Evolutionary conservation across 1,284 basidiomycete species (phyloP), one percentile per base, ranked within the genome.

Genomic region (Xerocomus amazonicus): DNA sequence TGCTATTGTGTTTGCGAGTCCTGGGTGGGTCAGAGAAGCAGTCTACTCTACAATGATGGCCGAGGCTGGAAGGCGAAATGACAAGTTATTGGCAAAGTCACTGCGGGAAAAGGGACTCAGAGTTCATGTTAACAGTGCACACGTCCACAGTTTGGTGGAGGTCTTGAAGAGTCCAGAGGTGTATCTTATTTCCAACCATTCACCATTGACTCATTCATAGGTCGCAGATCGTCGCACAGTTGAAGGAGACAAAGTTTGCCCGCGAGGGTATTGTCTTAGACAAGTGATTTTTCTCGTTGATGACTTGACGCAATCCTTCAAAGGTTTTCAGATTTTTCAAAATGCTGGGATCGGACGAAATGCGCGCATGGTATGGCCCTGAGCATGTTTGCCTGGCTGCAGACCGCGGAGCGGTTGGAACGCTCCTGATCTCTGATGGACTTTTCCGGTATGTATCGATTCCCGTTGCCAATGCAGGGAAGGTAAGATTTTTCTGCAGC

Each of bases 211-310:
- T 45, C 27, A 56, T 16, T 23, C 35, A 17, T 41, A 44, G 27
- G 14, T 16, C 16, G 14, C 54, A 89, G 87, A 77, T 90, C 47
- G 72, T 77, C 5, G 68, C 81, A 4, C 91, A 90, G 58, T 71
- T 99, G 47, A 95, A 96, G 66, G 96, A 98, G 58, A 97, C 97
- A 13, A 99, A 99, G 66, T 99, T 99, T 70, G 94, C 97, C 0
- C 79, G 90, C 45, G 97, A 99, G 71, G 95, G 94, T 4, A 77
- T 92, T 36, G 83, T 91, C 68, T 74, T 97, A 3, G 93, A 97
- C 69, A 93, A 80, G 92, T 93, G 57, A 49, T 74, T 45, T 28
- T 32, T 28, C 9, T 29, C 14, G 35, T 17, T 32, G 17, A 6
- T n/a, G 23, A 32, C 27, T 39, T 28, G n/a, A n/a, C 19, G 6